Percentiles rank a stretch among this genome's conserved stretches.
Evolutionary conservation across 2,329 filamentous ascomycete genomes (phyloP).

Genomic region (Chrysoporthe puriensis): DNA sequence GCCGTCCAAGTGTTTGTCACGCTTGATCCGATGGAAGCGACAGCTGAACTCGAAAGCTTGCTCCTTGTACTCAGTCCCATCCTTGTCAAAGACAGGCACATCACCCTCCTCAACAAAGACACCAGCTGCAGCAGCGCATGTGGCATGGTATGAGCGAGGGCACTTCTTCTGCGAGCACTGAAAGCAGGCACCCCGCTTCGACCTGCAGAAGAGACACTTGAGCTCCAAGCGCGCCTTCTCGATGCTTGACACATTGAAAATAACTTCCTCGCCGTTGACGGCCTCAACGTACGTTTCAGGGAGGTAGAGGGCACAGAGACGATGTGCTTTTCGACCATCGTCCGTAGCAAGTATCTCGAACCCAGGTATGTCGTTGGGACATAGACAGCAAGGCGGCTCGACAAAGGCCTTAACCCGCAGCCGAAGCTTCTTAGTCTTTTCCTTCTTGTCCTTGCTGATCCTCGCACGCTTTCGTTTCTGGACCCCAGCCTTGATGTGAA

Average conservation of each 20-base stretch:
- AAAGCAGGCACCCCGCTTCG: constrained; percentile 93
- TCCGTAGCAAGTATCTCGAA: constrained; percentile 86
- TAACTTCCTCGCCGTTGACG: constrained; percentile 70
- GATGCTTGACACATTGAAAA: constrained; percentile 80
- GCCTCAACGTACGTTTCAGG: constrained; percentile 87
- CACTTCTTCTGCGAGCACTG: constrained; percentile 97
- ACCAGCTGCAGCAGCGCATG: constrained; percentile 88
- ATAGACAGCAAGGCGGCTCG: constrained; percentile 85
- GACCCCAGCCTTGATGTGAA: constrained; percentile 62
- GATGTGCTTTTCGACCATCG: constrained; percentile 84
- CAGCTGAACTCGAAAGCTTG: constrained; percentile 93
- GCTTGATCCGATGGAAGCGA: constrained; percentile 88
- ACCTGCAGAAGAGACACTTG: constrained; percentile 93
- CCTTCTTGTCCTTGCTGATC: constrained; percentile 48
- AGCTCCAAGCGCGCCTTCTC: constrained; percentile 86
- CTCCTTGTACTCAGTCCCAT: constrained; percentile 90
- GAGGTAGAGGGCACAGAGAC: constrained; percentile 86
- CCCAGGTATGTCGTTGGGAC: constrained; percentile 84
- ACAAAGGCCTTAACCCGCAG: constrained; percentile 72
- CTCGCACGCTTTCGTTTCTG: constrained; percentile 70
- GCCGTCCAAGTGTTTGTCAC: constrained; percentile 74
- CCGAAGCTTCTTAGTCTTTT: constrained; percentile 75
- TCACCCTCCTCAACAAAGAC: constrained; percentile 88
- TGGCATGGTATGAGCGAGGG: constrained; percentile 89
- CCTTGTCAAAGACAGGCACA: constrained; percentile 85